Evolutionary conservation across 2,329 filamentous ascomycete species (phyloP), one percentile per base, ranked within the genome.

Genomic region (Emergomyces pasteurianus): DNA sequence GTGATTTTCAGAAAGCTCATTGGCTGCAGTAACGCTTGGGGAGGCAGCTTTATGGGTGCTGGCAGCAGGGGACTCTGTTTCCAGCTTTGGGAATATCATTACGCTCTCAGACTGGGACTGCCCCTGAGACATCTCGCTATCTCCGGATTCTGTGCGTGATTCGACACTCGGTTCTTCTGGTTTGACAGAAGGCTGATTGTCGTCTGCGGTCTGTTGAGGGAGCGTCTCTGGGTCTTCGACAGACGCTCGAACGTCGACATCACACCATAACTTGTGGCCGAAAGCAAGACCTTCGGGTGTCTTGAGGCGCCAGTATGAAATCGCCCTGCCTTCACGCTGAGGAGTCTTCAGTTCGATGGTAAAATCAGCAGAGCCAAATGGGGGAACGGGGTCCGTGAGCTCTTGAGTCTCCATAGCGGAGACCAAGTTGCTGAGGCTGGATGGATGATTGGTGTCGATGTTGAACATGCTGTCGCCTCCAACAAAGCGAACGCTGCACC

Each of bases 391-490:
- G 31, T 81, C 79, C 63, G 84, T 83, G 72, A 90, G 85, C 60
- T 88, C 82, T 58, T 90, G 94, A 71, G 89, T 95, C 78, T 94
- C 88, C 60, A 86, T 89, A 59, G 92, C 90, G 40, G 85, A 85
- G 43, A 86, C 83, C 61, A 96, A 85, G 67, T 92, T 86, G 46
- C 82, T 81, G 61, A 90, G 84, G 66, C 87, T 89, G n/a, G 88
- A 86, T 28, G 91, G 89, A 69, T 88, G 88, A 63, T 81, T 82
- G 58, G 88, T 85, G 73, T 96, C 89, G 60, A 96, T 83, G 66
- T 92, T 88, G 68, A 95, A 90, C 94, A 99, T 97, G 76, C 92
- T 91, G 74, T 97, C 92, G 58, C 94, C 94, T 61, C 92, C 91
- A 62, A 95, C 88, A 70, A 92, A 96, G 75, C 89, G 90, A 67